These are phyloP conservation scores for Termitomyces sp. DNA, from an alignment of 768 basidiomycete genomes.

Conservation along the genomic window DNA sequence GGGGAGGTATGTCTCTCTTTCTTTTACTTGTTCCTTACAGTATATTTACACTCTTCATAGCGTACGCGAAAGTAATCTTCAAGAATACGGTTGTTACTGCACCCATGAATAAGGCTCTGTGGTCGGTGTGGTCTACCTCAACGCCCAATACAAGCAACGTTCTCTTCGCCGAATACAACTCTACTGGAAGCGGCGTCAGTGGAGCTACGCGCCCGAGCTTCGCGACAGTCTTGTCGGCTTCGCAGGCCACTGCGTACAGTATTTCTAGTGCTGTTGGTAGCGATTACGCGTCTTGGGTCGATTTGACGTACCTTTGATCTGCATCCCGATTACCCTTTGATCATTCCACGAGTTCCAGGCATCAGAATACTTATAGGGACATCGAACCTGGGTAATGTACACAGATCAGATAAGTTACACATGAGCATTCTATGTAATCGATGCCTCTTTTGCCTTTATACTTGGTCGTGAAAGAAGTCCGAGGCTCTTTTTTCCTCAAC, in stretches of 20 bases:
- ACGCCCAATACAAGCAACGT: slow-evolving; percentile 1
- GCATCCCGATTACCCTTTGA: too few species aligned
- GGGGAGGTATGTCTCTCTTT: slow-evolving; percentile 30
- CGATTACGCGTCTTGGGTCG: slow-evolving; percentile 43
- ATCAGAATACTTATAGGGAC: too few species aligned
- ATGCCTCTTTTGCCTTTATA: too few species aligned
- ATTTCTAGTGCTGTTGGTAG: slow-evolving; percentile 45
- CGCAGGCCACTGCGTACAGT: slow-evolving; percentile 32
- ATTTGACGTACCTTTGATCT: slow-evolving; percentile 27
- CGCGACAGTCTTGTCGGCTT: slow-evolving; percentile 31
- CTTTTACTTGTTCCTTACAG: not conserved
- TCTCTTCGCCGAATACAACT: slow-evolving; percentile 7
- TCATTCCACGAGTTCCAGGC: too few species aligned
- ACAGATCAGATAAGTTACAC: too few species aligned
- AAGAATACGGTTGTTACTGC: slow-evolving; percentile 39
- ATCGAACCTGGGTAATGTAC: too few species aligned
- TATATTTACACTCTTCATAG: slow-evolving; percentile 14
- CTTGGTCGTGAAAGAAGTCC: too few species aligned
- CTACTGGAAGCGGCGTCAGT: slow-evolving; percentile 1
- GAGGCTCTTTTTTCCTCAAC: too few species aligned
- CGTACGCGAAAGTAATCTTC: slow-evolving; percentile 46
- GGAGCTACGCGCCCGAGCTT: slow-evolving; percentile 30
- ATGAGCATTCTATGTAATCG: too few species aligned
- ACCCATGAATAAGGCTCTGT: slow-evolving; percentile 32
- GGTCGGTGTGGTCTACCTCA: slow-evolving; percentile 5